These are phyloP conservation scores for Hypoxylon fuscum DNA, from an alignment of 495 filamentous ascomycete species.

Conservation along the genomic window DNA sequence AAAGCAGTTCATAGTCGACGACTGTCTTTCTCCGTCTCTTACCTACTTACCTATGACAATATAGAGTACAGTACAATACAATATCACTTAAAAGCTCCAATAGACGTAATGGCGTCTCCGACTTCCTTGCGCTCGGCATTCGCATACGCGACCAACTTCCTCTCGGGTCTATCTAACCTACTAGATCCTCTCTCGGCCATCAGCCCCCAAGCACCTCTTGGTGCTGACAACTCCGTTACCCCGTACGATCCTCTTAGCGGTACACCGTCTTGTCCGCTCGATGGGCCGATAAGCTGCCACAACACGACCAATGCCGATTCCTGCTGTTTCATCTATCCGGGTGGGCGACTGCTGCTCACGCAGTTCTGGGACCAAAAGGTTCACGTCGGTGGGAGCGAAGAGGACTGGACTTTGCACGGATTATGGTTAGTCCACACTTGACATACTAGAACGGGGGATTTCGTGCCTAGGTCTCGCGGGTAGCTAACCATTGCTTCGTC, in stretches of 20 bases:
- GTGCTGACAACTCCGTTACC: slow-evolving; percentile 26
- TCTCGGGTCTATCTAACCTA: slow-evolving; percentile 35
- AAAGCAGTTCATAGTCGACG: too few species aligned
- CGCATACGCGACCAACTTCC: slow-evolving; percentile 37
- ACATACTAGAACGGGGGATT: too few species aligned
- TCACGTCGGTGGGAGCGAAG: slow-evolving; percentile 69
- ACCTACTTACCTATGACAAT: not conserved
- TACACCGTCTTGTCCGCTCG: slow-evolving; percentile 52
- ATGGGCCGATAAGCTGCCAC: slow-evolving; percentile 60
- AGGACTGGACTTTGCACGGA: slow-evolving; percentile 91
- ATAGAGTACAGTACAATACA: not conserved
- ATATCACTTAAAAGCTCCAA: not conserved
- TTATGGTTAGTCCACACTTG: slow-evolving; percentile 63
- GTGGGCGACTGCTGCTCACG: slow-evolving; percentile 80
- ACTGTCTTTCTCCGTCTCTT: not conserved
- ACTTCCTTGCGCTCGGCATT: slow-evolving; percentile 35
- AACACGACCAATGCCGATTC: slow-evolving; percentile 60
- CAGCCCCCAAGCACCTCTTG: slow-evolving; percentile 26
- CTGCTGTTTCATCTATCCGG: slow-evolving; percentile 86
- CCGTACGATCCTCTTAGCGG: slow-evolving; percentile 50
- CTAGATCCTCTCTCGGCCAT: slow-evolving; percentile 26
- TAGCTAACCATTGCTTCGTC: slow-evolving; percentile 1
- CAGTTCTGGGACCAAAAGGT: slow-evolving; percentile 88
- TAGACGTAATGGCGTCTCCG: slow-evolving; percentile 29
- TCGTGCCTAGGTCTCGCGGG: not conserved